phyloP scores from a whole-genome alignment of 305 asterid species.

The Fraxinus greggii region DNA sequence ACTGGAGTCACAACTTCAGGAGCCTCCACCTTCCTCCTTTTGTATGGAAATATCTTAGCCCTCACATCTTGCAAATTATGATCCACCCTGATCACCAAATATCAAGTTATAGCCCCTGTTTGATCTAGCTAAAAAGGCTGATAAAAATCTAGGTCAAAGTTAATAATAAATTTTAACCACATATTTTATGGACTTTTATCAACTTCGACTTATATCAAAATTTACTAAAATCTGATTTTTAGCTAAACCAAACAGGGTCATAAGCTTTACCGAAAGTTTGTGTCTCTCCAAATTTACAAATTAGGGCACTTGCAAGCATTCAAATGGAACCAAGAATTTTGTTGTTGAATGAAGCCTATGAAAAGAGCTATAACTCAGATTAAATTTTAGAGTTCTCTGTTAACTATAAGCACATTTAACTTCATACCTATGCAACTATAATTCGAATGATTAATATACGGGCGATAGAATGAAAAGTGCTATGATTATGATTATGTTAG shows the following conservation, averaged over 20 bases:
- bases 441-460: background rate
- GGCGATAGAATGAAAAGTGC: background rate
- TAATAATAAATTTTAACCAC: too few relatives aligned
- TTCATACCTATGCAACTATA: background rate
- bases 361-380: background rate
- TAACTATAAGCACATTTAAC: background rate
- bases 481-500: background rate
- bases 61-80: constrained; percentile 86
- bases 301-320: constrained; percentile 10
- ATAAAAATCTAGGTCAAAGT: too few relatives aligned
- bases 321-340: constrained; percentile 12
- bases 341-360: background rate
- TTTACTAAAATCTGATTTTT: too few relatives aligned
- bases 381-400: background rate
- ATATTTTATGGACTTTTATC: too few relatives aligned
- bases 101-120: background rate
- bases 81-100: constrained; percentile 66
- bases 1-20: constrained; percentile 65
- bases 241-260: background rate
- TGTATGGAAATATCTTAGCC: constrained; percentile 83
- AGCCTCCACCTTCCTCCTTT: constrained; percentile 62
- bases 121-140: background rate
- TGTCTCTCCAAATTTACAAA: background rate
- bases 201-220: background rate
- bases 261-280: background rate